Conservation (phyloP, 163 green algal genomes). For the Coccomyxa subellipsoidea region DNA sequence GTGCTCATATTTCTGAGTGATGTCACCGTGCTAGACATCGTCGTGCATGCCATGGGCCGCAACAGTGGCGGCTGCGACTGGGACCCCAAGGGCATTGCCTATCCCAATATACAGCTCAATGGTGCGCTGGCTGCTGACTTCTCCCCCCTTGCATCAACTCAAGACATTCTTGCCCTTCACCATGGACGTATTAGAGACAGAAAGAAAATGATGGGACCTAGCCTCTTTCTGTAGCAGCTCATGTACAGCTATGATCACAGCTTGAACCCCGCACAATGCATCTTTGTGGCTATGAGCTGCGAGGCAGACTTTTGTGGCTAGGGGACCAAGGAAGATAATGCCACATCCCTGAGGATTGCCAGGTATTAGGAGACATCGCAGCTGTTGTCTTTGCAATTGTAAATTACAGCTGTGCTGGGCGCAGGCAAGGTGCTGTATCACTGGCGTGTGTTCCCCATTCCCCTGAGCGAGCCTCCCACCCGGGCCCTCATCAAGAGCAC, state of each 20-base stretch:
- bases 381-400: no score
- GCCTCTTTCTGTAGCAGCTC: no score
- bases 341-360: no score
- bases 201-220: no score
- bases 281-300: no score
- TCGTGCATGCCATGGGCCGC: slow-evolving; percentile 50
- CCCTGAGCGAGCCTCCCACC: slow-evolving; percentile 6
- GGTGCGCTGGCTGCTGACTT: background rate
- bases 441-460: slow-evolving; percentile 23
- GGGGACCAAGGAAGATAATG: no score
- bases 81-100: slow-evolving; percentile 51
- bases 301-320: no score
- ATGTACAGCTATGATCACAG: no score
- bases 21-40: slow-evolving; percentile 17
- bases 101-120: slow-evolving; percentile 18
- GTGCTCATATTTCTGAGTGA: slow-evolving; percentile 17
- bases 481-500: background rate
- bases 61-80: slow-evolving; percentile 42
- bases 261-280: no score
- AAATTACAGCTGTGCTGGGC: background rate
- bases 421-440: slow-evolving; percentile 15
- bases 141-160: no score
- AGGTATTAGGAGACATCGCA: no score
- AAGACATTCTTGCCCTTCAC: no score
- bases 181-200: background rate